Evolutionary conservation across 371 early-diverging fungal genomes (phyloP).

Genomic region (Mortierella sp.): DNA sequence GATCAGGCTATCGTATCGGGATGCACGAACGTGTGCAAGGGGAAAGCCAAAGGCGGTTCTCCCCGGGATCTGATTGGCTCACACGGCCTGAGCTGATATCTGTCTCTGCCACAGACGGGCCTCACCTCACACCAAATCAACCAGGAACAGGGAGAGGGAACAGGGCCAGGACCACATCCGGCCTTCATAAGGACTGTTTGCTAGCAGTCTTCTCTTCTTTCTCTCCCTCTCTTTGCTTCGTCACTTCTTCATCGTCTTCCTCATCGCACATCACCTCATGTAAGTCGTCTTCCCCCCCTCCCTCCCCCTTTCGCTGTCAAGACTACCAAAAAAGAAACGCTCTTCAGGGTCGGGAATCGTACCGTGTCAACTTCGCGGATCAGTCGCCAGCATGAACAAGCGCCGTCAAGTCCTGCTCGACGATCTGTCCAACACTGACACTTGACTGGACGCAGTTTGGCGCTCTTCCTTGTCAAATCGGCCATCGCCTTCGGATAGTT

Average conservation of each 20-base stretch:
- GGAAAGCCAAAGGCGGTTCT: neutral
- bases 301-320: slow-evolving; percentile 1
- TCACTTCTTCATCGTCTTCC: slow-evolving; percentile 1
- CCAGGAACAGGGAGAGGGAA: neutral
- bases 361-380: too few relatives aligned
- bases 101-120: slow-evolving; percentile 6
- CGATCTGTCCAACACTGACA: too few relatives aligned
- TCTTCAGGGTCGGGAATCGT: too few relatives aligned
- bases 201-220: slow-evolving; percentile 6
- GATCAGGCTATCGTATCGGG: too few relatives aligned
- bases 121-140: slow-evolving; percentile 15
- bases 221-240: neutral
- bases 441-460: too few relatives aligned
- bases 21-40: too few relatives aligned
- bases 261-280: slow-evolving; percentile 20
- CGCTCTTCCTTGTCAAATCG: too few relatives aligned
- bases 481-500: too few relatives aligned
- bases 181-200: neutral
- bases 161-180: too few relatives aligned
- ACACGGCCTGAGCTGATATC: slow-evolving; percentile 49
- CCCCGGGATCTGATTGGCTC: slow-evolving; percentile 39
- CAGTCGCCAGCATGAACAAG: too few relatives aligned
- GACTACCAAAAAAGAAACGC: neutral
- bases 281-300: slow-evolving; percentile 14
- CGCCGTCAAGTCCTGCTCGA: too few relatives aligned